phyloP scores from a whole-genome alignment of 2,329 filamentous ascomycete species.

The Cadophora sp. region DNA sequence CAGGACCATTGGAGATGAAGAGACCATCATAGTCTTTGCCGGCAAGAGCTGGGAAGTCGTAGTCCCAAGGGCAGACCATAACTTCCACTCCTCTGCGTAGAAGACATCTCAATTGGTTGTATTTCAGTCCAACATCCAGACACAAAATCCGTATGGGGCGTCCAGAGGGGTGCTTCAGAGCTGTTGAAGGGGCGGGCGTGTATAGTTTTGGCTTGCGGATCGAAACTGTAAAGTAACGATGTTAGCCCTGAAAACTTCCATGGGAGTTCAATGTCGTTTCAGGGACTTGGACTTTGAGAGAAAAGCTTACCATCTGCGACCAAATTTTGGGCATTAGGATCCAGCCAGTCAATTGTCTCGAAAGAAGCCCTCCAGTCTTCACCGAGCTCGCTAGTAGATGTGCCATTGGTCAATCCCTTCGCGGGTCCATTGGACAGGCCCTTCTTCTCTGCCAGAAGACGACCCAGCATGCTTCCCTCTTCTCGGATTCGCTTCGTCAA shows the following conservation, averaged over 20 bases:
- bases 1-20: constrained; percentile 97
- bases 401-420: constrained; percentile 47
- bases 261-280: background rate
- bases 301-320: constrained; percentile 84
- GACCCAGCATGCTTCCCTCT: constrained; percentile 95
- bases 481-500: constrained; percentile 94
- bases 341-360: constrained; percentile 84
- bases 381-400: constrained; percentile 48
- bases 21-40: constrained; percentile 92
- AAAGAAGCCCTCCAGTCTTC: constrained; percentile 62
- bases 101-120: constrained; percentile 95
- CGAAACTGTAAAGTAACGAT: constrained; percentile 69
- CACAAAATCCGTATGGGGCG: constrained; percentile 87
- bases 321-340: constrained; percentile 92
- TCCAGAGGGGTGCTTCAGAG: constrained; percentile 86
- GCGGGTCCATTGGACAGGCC: constrained; percentile 52
- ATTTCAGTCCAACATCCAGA: constrained; percentile 97
- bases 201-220: constrained; percentile 87
- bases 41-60: constrained; percentile 80
- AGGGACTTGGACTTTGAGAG: constrained; percentile 27
- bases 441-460: constrained; percentile 77
- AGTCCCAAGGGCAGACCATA: constrained; percentile 93
- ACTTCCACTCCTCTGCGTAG: constrained; percentile 92
- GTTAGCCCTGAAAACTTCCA: constrained; percentile 48
- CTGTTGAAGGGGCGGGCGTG: constrained; percentile 72